Conservation (phyloP, 768 basidiomycete genomes). For the Suillus paluster region DNA sequence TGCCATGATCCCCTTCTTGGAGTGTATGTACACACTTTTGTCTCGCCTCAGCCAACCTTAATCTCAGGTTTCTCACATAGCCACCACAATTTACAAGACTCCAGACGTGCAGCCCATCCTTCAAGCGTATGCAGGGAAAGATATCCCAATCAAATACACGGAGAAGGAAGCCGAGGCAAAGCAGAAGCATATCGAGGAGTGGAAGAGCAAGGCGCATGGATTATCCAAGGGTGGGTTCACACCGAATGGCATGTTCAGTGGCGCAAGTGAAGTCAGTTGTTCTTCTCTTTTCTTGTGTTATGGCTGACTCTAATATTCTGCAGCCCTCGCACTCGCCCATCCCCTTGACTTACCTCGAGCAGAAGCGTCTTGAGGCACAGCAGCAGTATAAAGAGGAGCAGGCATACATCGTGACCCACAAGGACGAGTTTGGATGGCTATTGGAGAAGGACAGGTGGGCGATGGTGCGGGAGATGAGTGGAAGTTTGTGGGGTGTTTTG, state of each 20-base stretch:
- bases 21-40: constrained; percentile 56
- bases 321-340: constrained; percentile 35
- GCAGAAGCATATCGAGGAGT: constrained; percentile 76
- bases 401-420: constrained; percentile 54
- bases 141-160: constrained; percentile 88
- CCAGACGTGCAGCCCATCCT: constrained; percentile 88
- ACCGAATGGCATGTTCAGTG: constrained; percentile 49
- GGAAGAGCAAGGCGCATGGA: constrained; percentile 57
- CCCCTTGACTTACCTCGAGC: constrained; percentile 56
- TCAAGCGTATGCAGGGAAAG: constrained; percentile 82
- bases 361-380: constrained; percentile 56
- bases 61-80: constrained; percentile 43
- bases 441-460: constrained; percentile 57
- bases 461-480: constrained; percentile 51
- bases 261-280: constrained; percentile 32
- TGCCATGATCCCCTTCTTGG: constrained; percentile 96
- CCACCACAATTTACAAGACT: constrained; percentile 90
- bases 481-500: constrained; percentile 41
- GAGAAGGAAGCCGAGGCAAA: constrained; percentile 87
- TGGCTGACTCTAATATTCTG: neutral
- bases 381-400: constrained; percentile 55
- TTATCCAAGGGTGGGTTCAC: constrained; percentile 46
- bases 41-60: neutral
- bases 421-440: constrained; percentile 50
- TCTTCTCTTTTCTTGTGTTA: neutral